Conservation (phyloP, 2,329 filamentous ascomycete species). For the Pestalotiopsis sp. region DNA sequence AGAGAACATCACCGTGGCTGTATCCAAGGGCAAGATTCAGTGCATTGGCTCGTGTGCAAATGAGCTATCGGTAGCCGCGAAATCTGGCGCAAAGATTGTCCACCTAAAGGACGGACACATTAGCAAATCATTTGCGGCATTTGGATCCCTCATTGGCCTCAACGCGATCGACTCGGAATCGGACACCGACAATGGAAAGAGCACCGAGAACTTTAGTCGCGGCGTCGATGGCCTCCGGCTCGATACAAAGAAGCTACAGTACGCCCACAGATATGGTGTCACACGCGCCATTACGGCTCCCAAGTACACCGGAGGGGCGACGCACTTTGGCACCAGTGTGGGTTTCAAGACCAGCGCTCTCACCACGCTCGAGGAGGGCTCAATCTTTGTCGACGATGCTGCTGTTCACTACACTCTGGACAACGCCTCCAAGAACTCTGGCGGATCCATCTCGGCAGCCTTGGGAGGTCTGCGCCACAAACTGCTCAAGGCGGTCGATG, state of each 20-base stretch:
- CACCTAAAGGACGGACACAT: constrained; percentile 61
- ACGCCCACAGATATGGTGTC: constrained; percentile 57
- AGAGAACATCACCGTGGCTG: constrained; percentile 47
- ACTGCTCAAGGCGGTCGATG: constrained; percentile 52
- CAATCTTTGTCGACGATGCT: constrained; percentile 56
- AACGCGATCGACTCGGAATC: constrained; percentile 64
- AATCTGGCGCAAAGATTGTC: constrained; percentile 40
- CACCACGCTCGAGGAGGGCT: constrained; percentile 47
- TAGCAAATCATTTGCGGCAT: constrained; percentile 61
- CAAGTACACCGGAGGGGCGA: constrained; percentile 40
- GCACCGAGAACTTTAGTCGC: constrained; percentile 53
- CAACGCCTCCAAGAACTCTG: constrained; percentile 44
- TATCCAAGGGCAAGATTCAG: constrained; percentile 54
- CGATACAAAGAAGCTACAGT: constrained; percentile 57
- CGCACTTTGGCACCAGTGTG: constrained; percentile 59
- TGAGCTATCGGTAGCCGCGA: constrained; percentile 42
- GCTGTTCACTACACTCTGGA: constrained; percentile 63
- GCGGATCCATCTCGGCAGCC: constrained; percentile 53
- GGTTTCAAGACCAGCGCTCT: constrained; percentile 57
- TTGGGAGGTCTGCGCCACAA: constrained; percentile 55
- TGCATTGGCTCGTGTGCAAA: constrained; percentile 57
- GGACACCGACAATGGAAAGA: constrained; percentile 54
- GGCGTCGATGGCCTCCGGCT: constrained; percentile 60
- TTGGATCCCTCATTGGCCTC: constrained; percentile 62
- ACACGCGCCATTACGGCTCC: constrained; percentile 63